Evolutionary conservation across 2,329 filamentous ascomycete species (phyloP), one percentile per base, ranked within the genome.

Genomic region (Epichloe sylvatica): DNA sequence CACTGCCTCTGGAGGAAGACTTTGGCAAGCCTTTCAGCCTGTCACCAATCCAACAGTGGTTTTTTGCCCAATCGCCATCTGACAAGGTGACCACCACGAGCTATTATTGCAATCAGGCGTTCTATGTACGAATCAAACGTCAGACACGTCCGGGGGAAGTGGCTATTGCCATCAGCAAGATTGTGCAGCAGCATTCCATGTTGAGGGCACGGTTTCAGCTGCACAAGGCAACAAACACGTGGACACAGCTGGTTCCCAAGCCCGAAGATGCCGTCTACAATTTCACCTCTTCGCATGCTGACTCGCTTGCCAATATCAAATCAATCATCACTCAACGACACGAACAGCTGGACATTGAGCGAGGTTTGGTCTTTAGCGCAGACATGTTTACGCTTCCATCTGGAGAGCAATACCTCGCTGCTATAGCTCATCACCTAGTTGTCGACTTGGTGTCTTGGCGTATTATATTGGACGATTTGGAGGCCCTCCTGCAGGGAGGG

Each of bases 371-470:
- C 3, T 58, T 65, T 30, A 36, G 46, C 0, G 47, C 47, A 3
- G 52, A 53, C 23, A 6, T 50, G 23, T 46, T 46, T 19, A 42
- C 43, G 3, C 15, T 50, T 7, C 25, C 12, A 17, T 23, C 50
- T 1, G 49, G 49, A 3, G 34, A 55, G 15, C 62, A 64, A 33
- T 41, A 56, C 1, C 41, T 67, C 0, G 66, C 61, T 4, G 44
- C 70, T 6, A 56, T 61, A 6, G 62, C 59, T 4, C 66, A 69
- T n/a, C 67, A 69, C 50, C 56, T 69, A 0, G 62, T 67, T 3
- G 62, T 73, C 13, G 70, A 73, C 45, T 54, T 73, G 3, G 68
- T 73, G 1, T 70, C 69, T 0, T 74, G 71, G 71, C 60, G 68
- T 5, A 61, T 70, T 5, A 58, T 74, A 3, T 55, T 72, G 0